phyloP scores from a whole-genome alignment of 2,329 filamentous ascomycete genomes.

The Cytospora paraplurivora region DNA sequence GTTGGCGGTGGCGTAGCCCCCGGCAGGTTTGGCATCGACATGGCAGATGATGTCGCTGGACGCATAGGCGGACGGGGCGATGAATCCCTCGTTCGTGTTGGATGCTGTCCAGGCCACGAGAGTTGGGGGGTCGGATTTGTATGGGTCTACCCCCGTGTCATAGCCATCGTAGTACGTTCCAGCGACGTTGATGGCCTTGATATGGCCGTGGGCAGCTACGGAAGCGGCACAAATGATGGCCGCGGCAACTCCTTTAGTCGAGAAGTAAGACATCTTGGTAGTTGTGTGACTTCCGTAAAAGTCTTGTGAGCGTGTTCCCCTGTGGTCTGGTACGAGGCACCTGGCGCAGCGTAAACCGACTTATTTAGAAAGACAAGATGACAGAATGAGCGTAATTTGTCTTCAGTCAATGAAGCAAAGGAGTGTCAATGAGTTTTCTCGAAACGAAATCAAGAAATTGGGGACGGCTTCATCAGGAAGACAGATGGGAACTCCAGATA shows the following conservation, averaged over 20 bases:
- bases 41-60: constrained; percentile 42
- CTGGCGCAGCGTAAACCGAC: constrained; percentile 15
- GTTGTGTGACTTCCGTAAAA: not conserved
- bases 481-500: not conserved
- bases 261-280: constrained; percentile 20
- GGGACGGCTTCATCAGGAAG: constrained; percentile 5
- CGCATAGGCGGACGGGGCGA: constrained; percentile 38
- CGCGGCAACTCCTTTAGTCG: constrained; percentile 11
- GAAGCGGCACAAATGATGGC: constrained; percentile 31
- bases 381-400: constrained; percentile 2
- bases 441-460: constrained; percentile 16
- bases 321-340: not conserved
- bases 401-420: constrained; percentile 30
- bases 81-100: constrained; percentile 42
- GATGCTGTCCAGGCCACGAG: constrained; percentile 29
- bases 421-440: constrained; percentile 21
- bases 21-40: constrained; percentile 37
- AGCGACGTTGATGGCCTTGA: constrained; percentile 36
- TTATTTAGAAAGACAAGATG: constrained; percentile 13
- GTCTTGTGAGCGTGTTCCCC: not conserved
- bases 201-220: constrained; percentile 38
- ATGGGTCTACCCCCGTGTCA: constrained; percentile 32
- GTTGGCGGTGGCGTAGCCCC: constrained; percentile 35
- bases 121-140: constrained; percentile 32
- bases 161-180: constrained; percentile 36